Evolutionary conservation across 73 alveolate genomes (phyloP).

Genomic region (Loxodes magnus): DNA sequence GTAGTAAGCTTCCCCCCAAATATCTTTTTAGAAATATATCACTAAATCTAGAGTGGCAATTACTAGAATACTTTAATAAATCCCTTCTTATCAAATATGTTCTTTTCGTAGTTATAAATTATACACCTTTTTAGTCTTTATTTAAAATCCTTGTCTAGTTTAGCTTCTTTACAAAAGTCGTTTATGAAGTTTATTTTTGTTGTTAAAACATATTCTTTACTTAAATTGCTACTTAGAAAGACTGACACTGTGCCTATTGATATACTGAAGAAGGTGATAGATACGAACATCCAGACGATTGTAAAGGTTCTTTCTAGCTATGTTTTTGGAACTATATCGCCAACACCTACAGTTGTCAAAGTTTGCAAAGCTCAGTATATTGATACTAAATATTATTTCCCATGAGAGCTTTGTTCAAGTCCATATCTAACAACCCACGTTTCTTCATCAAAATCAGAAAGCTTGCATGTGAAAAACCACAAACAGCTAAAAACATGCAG

Average conservation of each 20-base stretch:
- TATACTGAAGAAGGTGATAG: conserved; percentile 47
- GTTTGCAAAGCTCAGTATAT: conserved; percentile 49
- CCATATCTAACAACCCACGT: conserved; percentile 62
- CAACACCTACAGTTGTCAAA: conserved; percentile 53
- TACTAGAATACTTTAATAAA: neutral
- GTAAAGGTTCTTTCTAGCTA: conserved; percentile 27
- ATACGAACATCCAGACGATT: conserved; percentile 49
- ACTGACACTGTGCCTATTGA: conserved; percentile 43
- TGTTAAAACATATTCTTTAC: conserved; percentile 13
- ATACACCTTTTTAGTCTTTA: conserved; percentile 21
- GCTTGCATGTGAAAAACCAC: conserved; percentile 51
- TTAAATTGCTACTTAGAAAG: conserved; percentile 30
- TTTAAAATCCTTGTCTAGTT: conserved; percentile 18
- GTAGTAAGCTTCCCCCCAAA: conserved; percentile 20
- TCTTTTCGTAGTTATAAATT: conserved; percentile 49
- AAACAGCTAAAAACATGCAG: conserved; percentile 57
- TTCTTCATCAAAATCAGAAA: conserved; percentile 48
- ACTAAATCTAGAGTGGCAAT: neutral
- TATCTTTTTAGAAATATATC: conserved; percentile 23
- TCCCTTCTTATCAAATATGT: conserved; percentile 19
- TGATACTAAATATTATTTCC: conserved; percentile 26
- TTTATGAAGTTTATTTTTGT: conserved; percentile 26
- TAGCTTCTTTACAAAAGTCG: conserved; percentile 30
- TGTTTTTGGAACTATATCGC: conserved; percentile 39
- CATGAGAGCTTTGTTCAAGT: conserved; percentile 7